A percentile compares a stretch with the other conserved stretches of the same genome.
Evolutionary conservation across 2,329 filamentous ascomycete genomes (phyloP).

Genomic region (Aspergillus vadensis): DNA sequence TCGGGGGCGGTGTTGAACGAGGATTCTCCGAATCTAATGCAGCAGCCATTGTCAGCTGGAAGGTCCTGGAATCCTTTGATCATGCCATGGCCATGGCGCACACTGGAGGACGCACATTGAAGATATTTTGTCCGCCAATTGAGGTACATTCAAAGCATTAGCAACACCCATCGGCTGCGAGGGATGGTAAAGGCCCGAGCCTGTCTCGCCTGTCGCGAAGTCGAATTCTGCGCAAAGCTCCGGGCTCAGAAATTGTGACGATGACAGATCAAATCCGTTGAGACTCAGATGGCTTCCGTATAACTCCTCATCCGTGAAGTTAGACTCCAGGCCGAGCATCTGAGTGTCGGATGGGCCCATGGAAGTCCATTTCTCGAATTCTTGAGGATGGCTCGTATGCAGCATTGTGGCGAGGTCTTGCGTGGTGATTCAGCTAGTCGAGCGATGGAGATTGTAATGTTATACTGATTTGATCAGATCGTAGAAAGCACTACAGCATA

Average conservation of each 20-base stretch:
- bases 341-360: conserved; percentile 13
- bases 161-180: neutral
- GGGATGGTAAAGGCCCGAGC: neutral
- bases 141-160: neutral
- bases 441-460: neutral
- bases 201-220: neutral
- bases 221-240: conserved; percentile 7
- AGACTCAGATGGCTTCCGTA: conserved; percentile 15
- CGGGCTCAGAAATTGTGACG: conserved; percentile 3
- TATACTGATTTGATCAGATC: neutral
- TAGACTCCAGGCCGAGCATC: conserved; percentile 12
- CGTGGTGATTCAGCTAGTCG: neutral
- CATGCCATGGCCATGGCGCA: neutral
- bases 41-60: neutral
- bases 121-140: conserved; percentile 7
- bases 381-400: conserved; percentile 11
- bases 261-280: conserved; percentile 12
- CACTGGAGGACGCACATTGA: conserved; percentile 3
- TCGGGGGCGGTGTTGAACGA: conserved; percentile 6
- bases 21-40: conserved; percentile 7
- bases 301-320: conserved; percentile 7
- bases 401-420: conserved; percentile 8
- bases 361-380: conserved; percentile 14
- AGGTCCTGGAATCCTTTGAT: neutral
- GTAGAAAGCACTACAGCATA: neutral